Evolutionary conservation across 495 filamentous ascomycete genomes (phyloP), one percentile per base, ranked within the genome.

Genomic region (Hypomontagnella submonticulosa): DNA sequence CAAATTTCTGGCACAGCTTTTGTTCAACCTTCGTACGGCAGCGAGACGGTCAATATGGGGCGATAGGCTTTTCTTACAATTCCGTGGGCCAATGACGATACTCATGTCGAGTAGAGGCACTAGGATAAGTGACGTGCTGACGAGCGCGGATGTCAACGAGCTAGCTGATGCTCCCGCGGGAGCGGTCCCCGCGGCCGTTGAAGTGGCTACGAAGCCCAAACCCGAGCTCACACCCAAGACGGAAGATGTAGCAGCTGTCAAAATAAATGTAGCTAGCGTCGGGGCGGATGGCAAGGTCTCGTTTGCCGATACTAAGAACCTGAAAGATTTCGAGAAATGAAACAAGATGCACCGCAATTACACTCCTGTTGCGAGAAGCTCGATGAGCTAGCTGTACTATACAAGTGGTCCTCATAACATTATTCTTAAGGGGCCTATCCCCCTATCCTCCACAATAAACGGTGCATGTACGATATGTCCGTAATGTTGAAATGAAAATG

Each of bases 11-110:
- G 83, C 85, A 51, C 79, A 77, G 9, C 61, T 87, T 16, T 66
- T 90, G 32, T 92, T 88, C 73, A 82, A 71, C 33, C 55, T 96
- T 13, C 83, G 91, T 33, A 94, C 91, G 1, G 89, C 90, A 76
- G 81, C 85, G 30, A 83, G 93, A 54, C 81, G 89, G 70, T 89
- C 89, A 3, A 90, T 99, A n/a, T 97, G 91, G 92, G 95, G 95
- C 27, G 95, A 99, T 74, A 79, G 94, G 64, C 80, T 97, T 11
- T 98, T 98, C 71, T 79, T 98, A 18, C 88, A 90, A 67, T 97
- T 99, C 69, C 83, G 88, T 19, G 95, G 95, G 0, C 95, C 95
- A 16, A 85, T 84, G 2, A 97, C 89, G 3, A 82, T 99, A 33
- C 80, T 98, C 18, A 76, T 99, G 68, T 95, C 96, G 69, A 92